These are phyloP conservation scores for Penicillium sp. DNA, from an alignment of 2,329 filamentous ascomycete genomes.

Conservation along the genomic window DNA sequence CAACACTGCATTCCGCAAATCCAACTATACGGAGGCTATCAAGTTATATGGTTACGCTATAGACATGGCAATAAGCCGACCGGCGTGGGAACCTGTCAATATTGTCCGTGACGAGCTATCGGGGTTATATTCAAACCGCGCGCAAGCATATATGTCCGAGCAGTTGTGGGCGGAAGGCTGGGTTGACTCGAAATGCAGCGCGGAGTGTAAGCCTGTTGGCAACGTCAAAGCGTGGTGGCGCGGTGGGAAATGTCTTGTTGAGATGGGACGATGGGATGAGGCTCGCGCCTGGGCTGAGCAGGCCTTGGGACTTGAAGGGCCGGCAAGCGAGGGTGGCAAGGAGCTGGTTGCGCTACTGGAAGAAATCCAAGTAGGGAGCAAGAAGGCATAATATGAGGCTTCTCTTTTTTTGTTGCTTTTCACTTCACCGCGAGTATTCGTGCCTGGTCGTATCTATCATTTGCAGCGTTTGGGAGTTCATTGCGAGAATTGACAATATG, in stretches of 20 bases:
- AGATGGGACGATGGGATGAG: constrained; percentile 87
- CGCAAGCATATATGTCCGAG: constrained; percentile 82
- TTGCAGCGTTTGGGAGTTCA: not conserved
- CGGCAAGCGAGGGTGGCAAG: constrained; percentile 45
- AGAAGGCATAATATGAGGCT: constrained; percentile 4
- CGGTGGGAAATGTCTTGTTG: constrained; percentile 74
- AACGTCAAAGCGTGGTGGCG: constrained; percentile 97
- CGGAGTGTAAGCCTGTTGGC: constrained; percentile 78
- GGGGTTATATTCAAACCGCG: constrained; percentile 76
- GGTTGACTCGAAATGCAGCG: constrained; percentile 82
- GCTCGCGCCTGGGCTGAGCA: constrained; percentile 72
- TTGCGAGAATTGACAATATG: not conserved
- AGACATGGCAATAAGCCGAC: constrained; percentile 79
- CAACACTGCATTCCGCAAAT: constrained; percentile 78
- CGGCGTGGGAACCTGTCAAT: constrained; percentile 80
- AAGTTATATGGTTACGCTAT: constrained; percentile 81
- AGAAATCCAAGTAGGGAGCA: constrained; percentile 50
- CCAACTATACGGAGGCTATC: constrained; percentile 68
- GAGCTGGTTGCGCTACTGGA: constrained; percentile 58
- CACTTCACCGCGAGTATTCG: not conserved
- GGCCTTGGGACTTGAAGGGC: constrained; percentile 78
- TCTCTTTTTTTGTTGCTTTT: not conserved
- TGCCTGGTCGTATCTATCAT: not conserved
- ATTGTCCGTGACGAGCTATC: constrained; percentile 82
- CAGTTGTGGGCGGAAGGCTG: constrained; percentile 79